Evolutionary conservation across 495 filamentous ascomycete genomes (phyloP).

Genomic region (Tetracladium setigerum): DNA sequence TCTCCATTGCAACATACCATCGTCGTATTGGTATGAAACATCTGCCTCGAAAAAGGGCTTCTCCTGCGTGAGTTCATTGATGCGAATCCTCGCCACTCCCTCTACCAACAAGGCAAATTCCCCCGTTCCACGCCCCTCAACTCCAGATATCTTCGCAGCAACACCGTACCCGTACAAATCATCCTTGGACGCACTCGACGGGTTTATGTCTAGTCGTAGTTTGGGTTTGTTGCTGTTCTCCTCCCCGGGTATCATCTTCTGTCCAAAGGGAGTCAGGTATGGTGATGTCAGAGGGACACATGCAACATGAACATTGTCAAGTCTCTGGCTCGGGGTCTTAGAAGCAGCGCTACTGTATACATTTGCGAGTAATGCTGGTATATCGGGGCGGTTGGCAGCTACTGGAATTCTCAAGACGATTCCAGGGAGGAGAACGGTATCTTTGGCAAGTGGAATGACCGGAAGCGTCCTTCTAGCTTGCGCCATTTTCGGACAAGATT

Average conservation of each 20-base stretch:
- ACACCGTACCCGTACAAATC: constrained; percentile 73
- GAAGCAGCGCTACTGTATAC: constrained; percentile 61
- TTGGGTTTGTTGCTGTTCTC: constrained; percentile 33
- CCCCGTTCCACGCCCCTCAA: constrained; percentile 70
- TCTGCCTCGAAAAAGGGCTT: constrained; percentile 81
- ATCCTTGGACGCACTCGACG: constrained; percentile 50
- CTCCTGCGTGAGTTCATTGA: constrained; percentile 69
- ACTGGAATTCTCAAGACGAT: constrained; percentile 70
- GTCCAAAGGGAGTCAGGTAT: constrained; percentile 58
- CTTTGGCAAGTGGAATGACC: constrained; percentile 67
- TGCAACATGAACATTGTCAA: constrained; percentile 62
- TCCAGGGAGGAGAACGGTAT: constrained; percentile 73
- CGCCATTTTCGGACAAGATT: too few relatives aligned
- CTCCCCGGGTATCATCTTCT: constrained; percentile 46
- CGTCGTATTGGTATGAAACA: constrained; percentile 51
- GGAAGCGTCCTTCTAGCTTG: constrained; percentile 35
- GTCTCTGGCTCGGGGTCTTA: constrained; percentile 51
- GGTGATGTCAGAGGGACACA: constrained; percentile 76
- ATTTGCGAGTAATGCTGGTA: constrained; percentile 71
- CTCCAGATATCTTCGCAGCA: constrained; percentile 72
- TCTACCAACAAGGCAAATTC: constrained; percentile 81
- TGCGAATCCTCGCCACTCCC: constrained; percentile 66
- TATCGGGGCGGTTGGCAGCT: constrained; percentile 64
- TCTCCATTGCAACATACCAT: constrained; percentile 31
- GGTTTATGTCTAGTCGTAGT: constrained; percentile 31